Percentiles rank a stretch among this genome's conserved stretches.
These are phyloP conservation scores for Backusella tarrabulga DNA, from an alignment of 192 early-diverging fungal genomes.

Conservation along the genomic window DNA sequence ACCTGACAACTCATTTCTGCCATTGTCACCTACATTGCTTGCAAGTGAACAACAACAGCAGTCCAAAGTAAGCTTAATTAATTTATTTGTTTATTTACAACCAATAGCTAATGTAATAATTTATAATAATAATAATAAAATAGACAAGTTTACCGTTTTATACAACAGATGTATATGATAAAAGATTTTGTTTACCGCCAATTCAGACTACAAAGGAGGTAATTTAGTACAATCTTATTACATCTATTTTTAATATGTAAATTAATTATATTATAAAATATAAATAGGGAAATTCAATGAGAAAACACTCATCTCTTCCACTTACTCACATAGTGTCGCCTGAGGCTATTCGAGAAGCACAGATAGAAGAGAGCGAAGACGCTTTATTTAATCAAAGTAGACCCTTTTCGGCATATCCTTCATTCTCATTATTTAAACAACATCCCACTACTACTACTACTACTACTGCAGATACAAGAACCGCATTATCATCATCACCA, in stretches of 20 bases:
- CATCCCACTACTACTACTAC: neutral
- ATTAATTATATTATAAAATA: neutral
- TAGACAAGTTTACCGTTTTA: neutral
- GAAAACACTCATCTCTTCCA: neutral
- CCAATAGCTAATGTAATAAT: neutral
- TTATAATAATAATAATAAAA: neutral
- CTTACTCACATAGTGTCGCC: slow-evolving; percentile 28
- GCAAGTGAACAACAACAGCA: neutral
- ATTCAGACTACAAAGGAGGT: neutral
- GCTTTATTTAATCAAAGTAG: neutral
- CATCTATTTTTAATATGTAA: neutral
- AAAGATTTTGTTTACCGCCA: slow-evolving; percentile 6
- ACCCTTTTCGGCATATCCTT: slow-evolving; percentile 21
- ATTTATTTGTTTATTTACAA: neutral
- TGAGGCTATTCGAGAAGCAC: slow-evolving; percentile 26
- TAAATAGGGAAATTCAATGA: neutral
- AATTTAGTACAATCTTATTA: neutral
- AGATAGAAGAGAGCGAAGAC: slow-evolving; percentile 27
- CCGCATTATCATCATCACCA: neutral
- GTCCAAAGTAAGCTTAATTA: neutral
- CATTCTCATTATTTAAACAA: slow-evolving; percentile 22
- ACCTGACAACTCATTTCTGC: neutral
- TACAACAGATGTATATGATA: neutral
- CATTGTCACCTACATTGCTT: neutral
- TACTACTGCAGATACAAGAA: neutral